Evolutionary conservation across 1,139 yeast species (phyloP), one percentile per base, ranked within the genome.

Genomic region (Pichia sp.): DNA sequence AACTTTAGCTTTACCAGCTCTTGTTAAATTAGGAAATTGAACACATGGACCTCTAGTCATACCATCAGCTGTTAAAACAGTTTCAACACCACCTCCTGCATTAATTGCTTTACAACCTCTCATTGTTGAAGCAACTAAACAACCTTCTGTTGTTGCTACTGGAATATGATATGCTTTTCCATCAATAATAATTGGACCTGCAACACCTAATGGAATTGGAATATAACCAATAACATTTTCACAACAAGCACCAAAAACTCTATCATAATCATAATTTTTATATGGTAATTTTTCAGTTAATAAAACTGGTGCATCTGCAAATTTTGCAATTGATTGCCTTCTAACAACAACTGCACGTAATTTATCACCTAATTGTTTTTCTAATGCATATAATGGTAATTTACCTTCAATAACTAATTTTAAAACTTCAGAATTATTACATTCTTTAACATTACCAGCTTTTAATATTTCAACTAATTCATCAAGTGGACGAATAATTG

Each of bases 31-130:
- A 40, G 94, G 85, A 75, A 92, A 92, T 45, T 85, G 75, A 46
- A 92, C 97, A 75, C 97, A 89, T 38, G 99, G 98, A 39, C 98
- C 99, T 71, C 98, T 84, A 28, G 98, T 90, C 98, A 92, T 92
- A 69, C 97, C 97, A 67, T 92, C 99, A 59, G 83, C 86, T 27
- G 97, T 88, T 59, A 92, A 76, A 33, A 92, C 96, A 34, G 98
- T 88, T 47, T 79, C 74, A 35, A 86, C 95, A 66, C 98, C 99
- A 48, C 97, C 97, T 53, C 98, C 98, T 10, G 94, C 83, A 66
- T 92, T 94, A 59, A 92, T 86, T 29, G 98, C 98, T 67, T 92
- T 92, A 73, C 98, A 92, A 58, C 98, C 99, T 70, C 99, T 85
- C 95, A 88, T 90, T 11, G 98, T 85, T 18, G 97, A 89, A 1